Conservation (phyloP, 176 grass and related monocot species). For the Raddia distichophylla region DNA sequence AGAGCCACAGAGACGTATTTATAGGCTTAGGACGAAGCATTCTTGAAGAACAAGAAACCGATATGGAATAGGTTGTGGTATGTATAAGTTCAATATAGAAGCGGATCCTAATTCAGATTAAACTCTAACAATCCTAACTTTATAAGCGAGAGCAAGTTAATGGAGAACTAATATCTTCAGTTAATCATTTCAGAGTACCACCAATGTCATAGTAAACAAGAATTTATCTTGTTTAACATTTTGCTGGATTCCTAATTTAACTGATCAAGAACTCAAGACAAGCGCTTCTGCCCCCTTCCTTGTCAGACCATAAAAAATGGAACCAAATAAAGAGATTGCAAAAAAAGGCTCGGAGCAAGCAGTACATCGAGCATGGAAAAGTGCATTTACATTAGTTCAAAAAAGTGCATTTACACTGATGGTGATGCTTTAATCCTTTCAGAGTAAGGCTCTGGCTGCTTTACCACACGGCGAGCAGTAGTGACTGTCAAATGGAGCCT, state of each 20-base stretch:
- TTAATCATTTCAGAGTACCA: background rate
- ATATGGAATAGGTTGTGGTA: too few relatives aligned
- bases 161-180: background rate
- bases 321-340: background rate
- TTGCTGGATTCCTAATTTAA: conserved; percentile 21
- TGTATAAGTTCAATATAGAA: too few relatives aligned
- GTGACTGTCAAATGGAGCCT: conserved; percentile 29
- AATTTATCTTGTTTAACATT: conserved; percentile 8
- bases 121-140: background rate
- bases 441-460: conserved; percentile 39
- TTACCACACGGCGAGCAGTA: conserved; percentile 19
- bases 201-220: conserved; percentile 14
- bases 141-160: background rate
- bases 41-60: too few relatives aligned
- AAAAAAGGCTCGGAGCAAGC: conserved; percentile 24
- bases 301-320: background rate
- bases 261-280: background rate
- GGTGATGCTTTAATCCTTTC: conserved; percentile 32
- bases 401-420: conserved; percentile 36
- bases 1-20: too few relatives aligned
- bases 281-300: conserved; percentile 21
- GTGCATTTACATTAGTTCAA: conserved; percentile 3
- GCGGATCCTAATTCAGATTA: too few relatives aligned
- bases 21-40: too few relatives aligned
- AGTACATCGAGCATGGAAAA: conserved; percentile 5